Percentiles rank a stretch among this genome's conserved stretches.
phyloP scores from a whole-genome alignment of 495 filamentous ascomycete species.

The Penicillium riverlandense region DNA sequence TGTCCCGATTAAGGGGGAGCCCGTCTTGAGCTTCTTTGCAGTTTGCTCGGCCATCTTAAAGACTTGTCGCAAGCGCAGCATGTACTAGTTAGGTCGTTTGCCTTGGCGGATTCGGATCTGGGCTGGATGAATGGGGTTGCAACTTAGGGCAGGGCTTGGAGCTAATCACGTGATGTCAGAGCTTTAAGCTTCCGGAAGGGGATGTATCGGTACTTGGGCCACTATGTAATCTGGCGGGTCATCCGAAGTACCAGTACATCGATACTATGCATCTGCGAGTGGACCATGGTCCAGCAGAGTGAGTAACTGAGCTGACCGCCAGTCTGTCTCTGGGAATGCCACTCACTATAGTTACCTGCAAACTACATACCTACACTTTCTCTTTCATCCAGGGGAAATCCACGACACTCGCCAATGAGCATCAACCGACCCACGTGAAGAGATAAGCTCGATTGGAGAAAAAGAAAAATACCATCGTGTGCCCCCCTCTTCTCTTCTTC shows the following conservation, averaged over 20 bases:
- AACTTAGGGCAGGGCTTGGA: conserved; percentile 1
- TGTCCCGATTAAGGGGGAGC: conserved; percentile 67
- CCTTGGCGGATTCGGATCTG: conserved; percentile 9
- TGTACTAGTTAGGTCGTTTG: conserved; percentile 6
- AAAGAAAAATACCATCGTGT: conserved; percentile 17
- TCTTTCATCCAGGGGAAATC: too few species aligned
- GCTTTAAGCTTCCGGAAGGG: too few species aligned
- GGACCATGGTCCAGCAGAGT: background rate
- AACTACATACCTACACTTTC: too few species aligned
- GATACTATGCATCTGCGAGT: too few species aligned
- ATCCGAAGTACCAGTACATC: too few species aligned
- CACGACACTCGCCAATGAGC: too few species aligned
- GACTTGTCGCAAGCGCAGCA: conserved; percentile 23
- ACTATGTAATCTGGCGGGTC: too few species aligned
- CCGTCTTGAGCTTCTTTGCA: conserved; percentile 64
- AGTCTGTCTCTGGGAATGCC: background rate
- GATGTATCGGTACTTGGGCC: too few species aligned
- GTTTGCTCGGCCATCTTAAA: conserved; percentile 58
- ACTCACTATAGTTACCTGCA: too few species aligned
- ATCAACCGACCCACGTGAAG: conserved; percentile 12
- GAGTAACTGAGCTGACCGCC: conserved; percentile 8
- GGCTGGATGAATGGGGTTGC: conserved; percentile 11
- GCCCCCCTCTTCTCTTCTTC: conserved; percentile 3
- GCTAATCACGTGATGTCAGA: too few species aligned
- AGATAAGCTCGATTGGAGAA: conserved; percentile 16